Conservation (phyloP, 192 early-diverging fungal genomes). For the Phlyctochytrium bullatum region DNA sequence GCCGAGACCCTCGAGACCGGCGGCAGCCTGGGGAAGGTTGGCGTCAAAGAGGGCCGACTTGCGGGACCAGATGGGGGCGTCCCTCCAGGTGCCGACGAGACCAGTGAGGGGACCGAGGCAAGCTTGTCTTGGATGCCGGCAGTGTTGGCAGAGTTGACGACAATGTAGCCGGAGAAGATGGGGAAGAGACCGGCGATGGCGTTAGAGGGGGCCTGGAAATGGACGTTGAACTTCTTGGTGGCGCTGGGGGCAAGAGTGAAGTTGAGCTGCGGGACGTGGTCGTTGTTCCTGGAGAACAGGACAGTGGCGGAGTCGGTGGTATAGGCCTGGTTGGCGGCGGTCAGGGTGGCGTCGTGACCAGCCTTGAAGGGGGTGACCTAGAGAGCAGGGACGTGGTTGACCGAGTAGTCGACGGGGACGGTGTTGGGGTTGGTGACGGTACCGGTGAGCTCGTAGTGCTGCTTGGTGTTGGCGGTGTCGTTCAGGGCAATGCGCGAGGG, state of each 20-base stretch:
- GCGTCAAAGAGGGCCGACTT: conserved; percentile 7
- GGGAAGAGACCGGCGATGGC: conserved; percentile 16
- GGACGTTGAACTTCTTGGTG: conserved; percentile 28
- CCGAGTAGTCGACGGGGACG: background rate
- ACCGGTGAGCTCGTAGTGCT: conserved; percentile 10
- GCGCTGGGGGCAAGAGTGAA: conserved; percentile 26
- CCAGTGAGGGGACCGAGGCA: conserved; percentile 27
- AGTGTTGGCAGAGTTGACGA: background rate
- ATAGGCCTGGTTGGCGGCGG: background rate
- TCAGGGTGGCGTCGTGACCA: conserved; percentile 6
- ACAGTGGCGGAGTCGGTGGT: conserved; percentile 4
- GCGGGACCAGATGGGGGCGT: background rate
- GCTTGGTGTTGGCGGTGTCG: conserved; percentile 5
- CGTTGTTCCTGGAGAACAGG: conserved; percentile 3
- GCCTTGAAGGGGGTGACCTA: background rate
- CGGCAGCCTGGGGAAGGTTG: background rate
- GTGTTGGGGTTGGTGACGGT: conserved; percentile 1
- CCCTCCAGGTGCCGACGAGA: conserved; percentile 7
- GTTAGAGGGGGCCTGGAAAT: conserved; percentile 23
- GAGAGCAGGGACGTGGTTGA: background rate
- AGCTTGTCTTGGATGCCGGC: background rate
- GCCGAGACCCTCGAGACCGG: background rate
- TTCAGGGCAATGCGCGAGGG: conserved; percentile 37
- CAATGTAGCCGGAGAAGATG: conserved; percentile 36
- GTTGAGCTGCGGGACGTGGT: background rate